Evolutionary conservation across 2,329 filamentous ascomycete species (phyloP).

Genomic region (Fusarium sp.): DNA sequence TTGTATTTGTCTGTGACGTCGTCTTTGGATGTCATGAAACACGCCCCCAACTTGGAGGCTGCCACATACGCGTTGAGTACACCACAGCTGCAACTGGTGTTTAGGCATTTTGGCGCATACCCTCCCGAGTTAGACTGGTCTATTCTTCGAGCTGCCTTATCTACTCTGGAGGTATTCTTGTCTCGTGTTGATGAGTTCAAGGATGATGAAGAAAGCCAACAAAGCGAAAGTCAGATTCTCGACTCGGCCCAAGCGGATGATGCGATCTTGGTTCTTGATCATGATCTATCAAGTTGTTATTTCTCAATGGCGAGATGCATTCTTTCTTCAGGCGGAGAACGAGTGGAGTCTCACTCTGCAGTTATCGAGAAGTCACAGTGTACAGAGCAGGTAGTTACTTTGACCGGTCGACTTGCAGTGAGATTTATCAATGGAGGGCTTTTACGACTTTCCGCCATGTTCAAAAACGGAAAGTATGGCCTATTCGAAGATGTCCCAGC

Average conservation of each 20-base stretch:
- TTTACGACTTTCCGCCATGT: constrained; percentile 57
- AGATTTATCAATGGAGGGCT: constrained; percentile 59
- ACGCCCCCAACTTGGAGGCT: constrained; percentile 58
- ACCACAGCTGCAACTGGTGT: constrained; percentile 63
- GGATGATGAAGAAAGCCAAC: constrained; percentile 52
- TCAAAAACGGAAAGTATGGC: constrained; percentile 60
- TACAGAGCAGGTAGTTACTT: constrained; percentile 56
- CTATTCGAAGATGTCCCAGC: constrained; percentile 59
- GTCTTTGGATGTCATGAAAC: constrained; percentile 63
- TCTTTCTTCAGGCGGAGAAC: constrained; percentile 41
- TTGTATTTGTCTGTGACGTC: constrained; percentile 60
- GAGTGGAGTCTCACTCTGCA: constrained; percentile 23
- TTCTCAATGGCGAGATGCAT: constrained; percentile 60
- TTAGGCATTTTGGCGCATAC: constrained; percentile 58
- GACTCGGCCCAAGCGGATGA: constrained; percentile 60
- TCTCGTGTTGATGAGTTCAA: constrained; percentile 57
- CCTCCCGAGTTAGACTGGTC: constrained; percentile 60
- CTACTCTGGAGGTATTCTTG: constrained; percentile 61
- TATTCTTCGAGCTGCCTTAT: constrained; percentile 57
- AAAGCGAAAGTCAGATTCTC: constrained; percentile 53
- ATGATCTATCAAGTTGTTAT: constrained; percentile 58
- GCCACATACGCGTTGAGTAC: constrained; percentile 63
- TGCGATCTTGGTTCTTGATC: constrained; percentile 59
- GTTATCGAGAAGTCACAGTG: constrained; percentile 48
- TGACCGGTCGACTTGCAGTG: constrained; percentile 60